A percentile compares a stretch with the other conserved stretches of the same genome.
Conservation (phyloP, 257 asterid genomes). For the Solanum bulbocastanum region DNA sequence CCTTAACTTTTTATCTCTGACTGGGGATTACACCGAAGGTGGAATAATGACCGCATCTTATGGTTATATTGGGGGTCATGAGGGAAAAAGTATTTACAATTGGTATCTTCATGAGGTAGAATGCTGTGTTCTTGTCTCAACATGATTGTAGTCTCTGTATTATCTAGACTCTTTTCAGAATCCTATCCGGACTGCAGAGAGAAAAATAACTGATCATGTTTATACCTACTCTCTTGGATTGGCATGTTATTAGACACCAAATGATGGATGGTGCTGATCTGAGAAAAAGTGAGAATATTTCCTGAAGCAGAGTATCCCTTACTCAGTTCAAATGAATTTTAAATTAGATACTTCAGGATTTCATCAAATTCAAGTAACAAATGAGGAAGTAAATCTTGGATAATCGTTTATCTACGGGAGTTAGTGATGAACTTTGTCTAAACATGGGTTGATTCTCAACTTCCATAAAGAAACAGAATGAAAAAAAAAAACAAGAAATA, state of each 20-base stretch:
- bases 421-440: background rate
- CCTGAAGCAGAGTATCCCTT: background rate
- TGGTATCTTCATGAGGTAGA: constrained; percentile 91
- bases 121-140: background rate
- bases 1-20: constrained; percentile 80
- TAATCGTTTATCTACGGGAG: background rate
- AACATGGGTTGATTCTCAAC: background rate
- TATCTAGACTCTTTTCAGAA: constrained; percentile 1
- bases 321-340: background rate
- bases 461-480: background rate
- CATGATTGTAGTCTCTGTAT: background rate
- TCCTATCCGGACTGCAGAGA: background rate
- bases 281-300: background rate
- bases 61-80: constrained; percentile 96
- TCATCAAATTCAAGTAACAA: background rate
- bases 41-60: constrained; percentile 87
- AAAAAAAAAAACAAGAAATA: background rate
- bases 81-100: constrained; percentile 76
- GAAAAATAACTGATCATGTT: background rate
- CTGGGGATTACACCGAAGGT: constrained; percentile 83
- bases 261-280: background rate
- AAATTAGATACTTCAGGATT: background rate
- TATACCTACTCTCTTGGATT: background rate
- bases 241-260: background rate
- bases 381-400: background rate